Conservation (phyloP, 257 asterid genomes). For the Fraxinus quadrangulata region DNA sequence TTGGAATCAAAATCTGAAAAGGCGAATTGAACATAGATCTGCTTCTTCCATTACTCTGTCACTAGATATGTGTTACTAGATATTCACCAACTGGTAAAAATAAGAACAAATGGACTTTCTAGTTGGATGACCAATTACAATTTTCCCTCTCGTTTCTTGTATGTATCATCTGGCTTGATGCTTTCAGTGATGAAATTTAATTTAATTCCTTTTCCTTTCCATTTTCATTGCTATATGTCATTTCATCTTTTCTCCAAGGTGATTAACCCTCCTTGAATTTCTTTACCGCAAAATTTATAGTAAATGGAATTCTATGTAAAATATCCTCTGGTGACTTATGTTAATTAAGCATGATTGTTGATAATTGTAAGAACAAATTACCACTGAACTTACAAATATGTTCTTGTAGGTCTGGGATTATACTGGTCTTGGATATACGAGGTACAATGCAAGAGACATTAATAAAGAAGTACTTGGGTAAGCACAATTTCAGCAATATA, state of each 20-base stretch:
- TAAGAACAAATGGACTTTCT: not conserved
- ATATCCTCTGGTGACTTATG: not conserved
- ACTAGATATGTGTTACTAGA: not conserved
- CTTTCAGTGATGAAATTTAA: not conserved
- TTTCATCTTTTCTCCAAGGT: slow-evolving; percentile 12
- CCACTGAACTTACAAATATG: slow-evolving; percentile 8
- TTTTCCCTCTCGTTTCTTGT: not conserved
- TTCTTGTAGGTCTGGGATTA: slow-evolving; percentile 91
- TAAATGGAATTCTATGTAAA: not conserved
- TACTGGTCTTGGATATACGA: slow-evolving; percentile 90
- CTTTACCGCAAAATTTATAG: not conserved
- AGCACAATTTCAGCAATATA: slow-evolving; percentile 32
- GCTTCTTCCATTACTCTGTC: slow-evolving; percentile 4
- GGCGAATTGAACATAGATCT: not conserved
- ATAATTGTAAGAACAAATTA: slow-evolving; percentile 6
- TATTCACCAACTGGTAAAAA: slow-evolving; percentile 6
- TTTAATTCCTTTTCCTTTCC: slow-evolving; percentile 10
- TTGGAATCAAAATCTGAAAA: too few relatives aligned
- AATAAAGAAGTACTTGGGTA: slow-evolving; percentile 83
- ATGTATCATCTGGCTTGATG: not conserved
- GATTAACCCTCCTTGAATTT: not conserved
- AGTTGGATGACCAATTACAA: not conserved
- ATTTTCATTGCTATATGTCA: not conserved
- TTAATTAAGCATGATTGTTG: not conserved
- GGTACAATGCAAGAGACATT: slow-evolving; percentile 80